Evolutionary conservation across 768 basidiomycete genomes (phyloP).

Genomic region (Panellus pusillus): DNA sequence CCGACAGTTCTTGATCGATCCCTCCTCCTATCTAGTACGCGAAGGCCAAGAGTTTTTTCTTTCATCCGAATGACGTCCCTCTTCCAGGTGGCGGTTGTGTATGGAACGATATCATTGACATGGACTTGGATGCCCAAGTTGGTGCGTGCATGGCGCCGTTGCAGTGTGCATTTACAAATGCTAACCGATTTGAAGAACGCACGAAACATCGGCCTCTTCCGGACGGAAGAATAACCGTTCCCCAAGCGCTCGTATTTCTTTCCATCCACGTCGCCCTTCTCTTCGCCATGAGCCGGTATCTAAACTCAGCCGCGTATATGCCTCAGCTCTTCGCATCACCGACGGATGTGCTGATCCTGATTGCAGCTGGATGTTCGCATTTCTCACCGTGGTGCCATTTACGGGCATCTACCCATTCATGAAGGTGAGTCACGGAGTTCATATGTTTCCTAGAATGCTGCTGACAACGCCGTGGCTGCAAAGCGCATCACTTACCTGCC

Average conservation of each 20-base stretch:
- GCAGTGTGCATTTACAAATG: background rate
- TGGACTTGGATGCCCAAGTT: background rate
- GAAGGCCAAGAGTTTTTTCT: background rate
- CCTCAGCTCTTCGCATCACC: background rate
- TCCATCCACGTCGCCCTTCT: background rate
- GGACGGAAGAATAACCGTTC: background rate
- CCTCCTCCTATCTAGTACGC: background rate
- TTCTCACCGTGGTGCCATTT: background rate
- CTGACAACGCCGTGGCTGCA: background rate
- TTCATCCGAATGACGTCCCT: background rate
- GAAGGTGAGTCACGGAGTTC: background rate
- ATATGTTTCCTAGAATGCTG: background rate
- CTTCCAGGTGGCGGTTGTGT: background rate
- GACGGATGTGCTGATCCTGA: background rate
- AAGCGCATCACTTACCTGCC: conserved; percentile 1
- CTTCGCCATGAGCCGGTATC: background rate
- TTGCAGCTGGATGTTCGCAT: background rate
- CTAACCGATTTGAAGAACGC: background rate
- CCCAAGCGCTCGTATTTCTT: background rate
- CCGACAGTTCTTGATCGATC: background rate
- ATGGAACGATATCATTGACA: background rate
- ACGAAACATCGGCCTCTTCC: conserved; percentile 2
- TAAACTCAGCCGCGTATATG: background rate
- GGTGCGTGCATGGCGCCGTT: background rate
- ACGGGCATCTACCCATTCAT: conserved; percentile 1